These are phyloP conservation scores for Aspergillus funiculosus DNA, from an alignment of 495 filamentous ascomycete genomes.

Conservation along the genomic window DNA sequence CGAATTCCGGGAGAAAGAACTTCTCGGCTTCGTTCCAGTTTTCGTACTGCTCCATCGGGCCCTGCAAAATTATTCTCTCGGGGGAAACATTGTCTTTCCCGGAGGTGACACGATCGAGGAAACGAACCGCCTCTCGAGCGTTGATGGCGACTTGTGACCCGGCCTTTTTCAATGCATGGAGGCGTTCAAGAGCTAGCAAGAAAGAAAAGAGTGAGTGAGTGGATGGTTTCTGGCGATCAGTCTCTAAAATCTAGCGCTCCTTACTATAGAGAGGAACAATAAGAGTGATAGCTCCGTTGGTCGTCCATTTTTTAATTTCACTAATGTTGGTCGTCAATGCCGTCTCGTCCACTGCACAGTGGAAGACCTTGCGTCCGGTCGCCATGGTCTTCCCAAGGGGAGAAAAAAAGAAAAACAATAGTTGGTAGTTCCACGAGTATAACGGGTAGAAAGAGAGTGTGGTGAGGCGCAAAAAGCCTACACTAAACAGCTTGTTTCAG, in stretches of 20 bases:
- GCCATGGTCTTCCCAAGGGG: constrained; percentile 29
- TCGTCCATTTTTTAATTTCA: constrained; percentile 63
- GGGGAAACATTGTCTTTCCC: constrained; percentile 46
- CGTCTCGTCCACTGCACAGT: constrained; percentile 71
- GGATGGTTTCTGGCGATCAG: constrained; percentile 8
- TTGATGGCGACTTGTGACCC: constrained; percentile 52
- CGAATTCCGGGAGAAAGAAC: constrained; percentile 51
- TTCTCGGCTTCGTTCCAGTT: constrained; percentile 59
- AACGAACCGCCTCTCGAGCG: constrained; percentile 58
- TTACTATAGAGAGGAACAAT: constrained; percentile 66
- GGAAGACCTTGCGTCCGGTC: constrained; percentile 57
- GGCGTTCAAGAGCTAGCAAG: constrained; percentile 49
- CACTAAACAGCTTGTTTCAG: constrained; percentile 32
- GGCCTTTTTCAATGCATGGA: constrained; percentile 53
- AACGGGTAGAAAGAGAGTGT: constrained; percentile 2
- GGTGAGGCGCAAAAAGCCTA: constrained; percentile 23
- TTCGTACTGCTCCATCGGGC: constrained; percentile 52
- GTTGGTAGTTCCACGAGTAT: no score
- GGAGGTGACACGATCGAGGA: constrained; percentile 59
- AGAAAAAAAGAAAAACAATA: constrained; percentile 15
- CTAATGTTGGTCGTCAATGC: constrained; percentile 64
- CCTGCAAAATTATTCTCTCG: constrained; percentile 47
- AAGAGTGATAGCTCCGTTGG: constrained; percentile 57
- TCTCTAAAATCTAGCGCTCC: constrained; percentile 17
- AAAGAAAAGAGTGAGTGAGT: constrained; percentile 15